Base-by-base conservation (phyloP, 495 filamentous ascomycete genomes). In the Penicillium waksmanii region DNA sequence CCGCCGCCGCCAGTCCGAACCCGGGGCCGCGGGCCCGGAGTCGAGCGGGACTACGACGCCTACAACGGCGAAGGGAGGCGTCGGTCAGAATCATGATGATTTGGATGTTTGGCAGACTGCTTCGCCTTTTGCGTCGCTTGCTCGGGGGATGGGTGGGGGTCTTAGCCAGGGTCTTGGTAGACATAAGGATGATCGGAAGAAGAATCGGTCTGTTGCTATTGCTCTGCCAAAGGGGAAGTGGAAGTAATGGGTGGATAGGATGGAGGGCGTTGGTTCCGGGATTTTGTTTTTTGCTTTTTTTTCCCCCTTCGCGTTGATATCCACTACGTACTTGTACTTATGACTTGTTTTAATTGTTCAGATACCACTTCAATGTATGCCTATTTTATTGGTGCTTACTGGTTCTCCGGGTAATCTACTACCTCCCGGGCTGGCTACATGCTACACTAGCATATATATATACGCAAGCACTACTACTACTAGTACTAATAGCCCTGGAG, bases 71-170 rank as follows among this genome's bases (percentile, higher is more conserved):
- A 63, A 36, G 19, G 17, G 55, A 8, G 66, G 52, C 18, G 60
- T 63, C 23, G 66, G 64, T 12, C 71, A 71, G 17, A 60, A 61
- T 23, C 71, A 75, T 36, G 72, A 72, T 25, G 76, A 80, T 15
- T 58, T 76, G 33, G 72, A 77, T 18, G 23, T 67, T n/a, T 79
- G 76, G 79, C 71, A 76, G 13, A 69, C 68, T 8, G 56, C 68
- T 17, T 76, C 74, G 10, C 78, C 78, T 1, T 80, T 81, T 63
- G 76, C 77, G 13, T 78, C 77, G 21, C 67, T 83, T 44, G 78
- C 78, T 3, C 60, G 75, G 55, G 79, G 80, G 15, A 65, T 82
- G 38, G 79, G 77, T 13, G 73, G 73, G 33, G 77, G 77, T 10
- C 55, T 79, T 46, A 80, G 73, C 57, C 73, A 74, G 50, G 77